These are phyloP conservation scores for Venturia oleaginea DNA, from an alignment of 2,329 filamentous ascomycete genomes.

Conservation along the genomic window DNA sequence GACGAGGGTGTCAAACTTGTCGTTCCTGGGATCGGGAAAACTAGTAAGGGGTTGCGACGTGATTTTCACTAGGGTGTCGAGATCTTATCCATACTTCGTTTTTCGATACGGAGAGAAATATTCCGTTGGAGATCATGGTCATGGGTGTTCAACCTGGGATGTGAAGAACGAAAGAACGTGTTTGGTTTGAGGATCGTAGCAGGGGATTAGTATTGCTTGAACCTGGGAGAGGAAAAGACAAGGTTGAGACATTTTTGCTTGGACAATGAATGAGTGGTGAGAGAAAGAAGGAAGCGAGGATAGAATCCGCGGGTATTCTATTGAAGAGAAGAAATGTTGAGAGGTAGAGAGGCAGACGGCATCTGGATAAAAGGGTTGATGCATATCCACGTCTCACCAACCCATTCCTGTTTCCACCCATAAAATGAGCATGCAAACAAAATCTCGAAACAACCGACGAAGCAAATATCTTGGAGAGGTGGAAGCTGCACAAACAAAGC, in stretches of 20 bases:
- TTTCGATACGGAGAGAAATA: not conserved
- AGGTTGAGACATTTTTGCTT: not conserved
- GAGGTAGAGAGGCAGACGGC: not conserved
- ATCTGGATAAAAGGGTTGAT: not conserved
- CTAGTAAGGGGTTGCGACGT: constrained; percentile 2
- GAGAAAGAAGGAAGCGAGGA: not conserved
- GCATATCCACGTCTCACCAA: constrained; percentile 2
- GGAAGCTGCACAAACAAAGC: not conserved
- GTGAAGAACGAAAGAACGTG: not conserved
- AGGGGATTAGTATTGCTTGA: not conserved
- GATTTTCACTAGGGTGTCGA: not conserved
- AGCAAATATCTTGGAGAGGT: not conserved
- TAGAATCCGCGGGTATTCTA: not conserved
- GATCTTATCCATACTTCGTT: not conserved
- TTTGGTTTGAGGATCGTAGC: not conserved
- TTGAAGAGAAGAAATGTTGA: not conserved
- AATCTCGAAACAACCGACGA: not conserved
- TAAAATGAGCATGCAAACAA: not conserved
- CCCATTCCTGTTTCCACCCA: not conserved
- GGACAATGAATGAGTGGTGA: not conserved
- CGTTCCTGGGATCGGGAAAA: not conserved
- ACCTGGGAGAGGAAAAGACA: not conserved
- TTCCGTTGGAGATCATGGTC: not conserved
- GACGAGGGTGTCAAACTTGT: not conserved
- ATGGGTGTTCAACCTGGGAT: not conserved